Evolutionary conservation across 371 early-diverging fungal genomes (phyloP).

Genomic region (Rhizopus delemar): DNA sequence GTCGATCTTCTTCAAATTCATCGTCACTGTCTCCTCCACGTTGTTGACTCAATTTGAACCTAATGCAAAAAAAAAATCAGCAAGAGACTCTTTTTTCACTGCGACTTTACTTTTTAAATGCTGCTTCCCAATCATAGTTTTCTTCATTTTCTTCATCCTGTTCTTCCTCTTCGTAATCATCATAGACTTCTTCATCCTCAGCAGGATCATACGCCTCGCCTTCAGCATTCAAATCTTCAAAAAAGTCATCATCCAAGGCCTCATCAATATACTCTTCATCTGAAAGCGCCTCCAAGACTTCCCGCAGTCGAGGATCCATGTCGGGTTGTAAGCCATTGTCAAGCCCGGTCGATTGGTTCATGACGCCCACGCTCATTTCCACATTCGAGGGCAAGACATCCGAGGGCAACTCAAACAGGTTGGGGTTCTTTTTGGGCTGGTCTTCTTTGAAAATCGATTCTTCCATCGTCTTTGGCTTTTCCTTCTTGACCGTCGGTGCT

Average conservation of each 20-base stretch:
- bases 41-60: conserved; percentile 50
- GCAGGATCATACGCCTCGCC: conserved; percentile 46
- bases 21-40: conserved; percentile 34
- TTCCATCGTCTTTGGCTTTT: conserved; percentile 37
- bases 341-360: conserved; percentile 45
- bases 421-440: conserved; percentile 30
- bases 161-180: conserved; percentile 31
- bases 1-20: conserved; percentile 49
- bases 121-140: conserved; percentile 65
- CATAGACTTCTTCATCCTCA: conserved; percentile 40
- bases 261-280: conserved; percentile 85
- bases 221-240: conserved; percentile 62
- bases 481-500: conserved; percentile 50
- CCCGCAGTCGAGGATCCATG: conserved; percentile 80
- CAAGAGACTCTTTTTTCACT: not conserved
- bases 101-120: conserved; percentile 63
- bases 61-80: not conserved
- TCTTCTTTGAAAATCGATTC: conserved; percentile 21
- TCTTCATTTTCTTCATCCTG: conserved; percentile 54
- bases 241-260: conserved; percentile 68
- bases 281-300: conserved; percentile 87
- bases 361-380: conserved; percentile 54
- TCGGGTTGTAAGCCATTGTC: conserved; percentile 72
- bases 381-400: conserved; percentile 74
- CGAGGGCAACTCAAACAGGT: conserved; percentile 64